Evolutionary conservation across 2,329 filamentous ascomycete species (phyloP).

Genomic region (Colletotrichum orchidophilum): DNA sequence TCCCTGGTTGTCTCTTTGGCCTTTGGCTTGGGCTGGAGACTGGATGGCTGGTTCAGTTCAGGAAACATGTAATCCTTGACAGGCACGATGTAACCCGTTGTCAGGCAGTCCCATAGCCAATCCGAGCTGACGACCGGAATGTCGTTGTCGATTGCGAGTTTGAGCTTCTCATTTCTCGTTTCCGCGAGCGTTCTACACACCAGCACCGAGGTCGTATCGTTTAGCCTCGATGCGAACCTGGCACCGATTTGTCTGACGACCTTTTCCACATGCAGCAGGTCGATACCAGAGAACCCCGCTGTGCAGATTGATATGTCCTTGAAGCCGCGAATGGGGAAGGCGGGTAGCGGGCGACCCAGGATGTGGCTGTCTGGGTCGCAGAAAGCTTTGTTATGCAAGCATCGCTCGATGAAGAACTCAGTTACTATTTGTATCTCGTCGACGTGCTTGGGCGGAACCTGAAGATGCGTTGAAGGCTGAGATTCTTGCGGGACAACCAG

Average conservation of each 20-base stretch:
- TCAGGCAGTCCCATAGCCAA: conserved; percentile 88
- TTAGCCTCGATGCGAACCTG: conserved; percentile 81
- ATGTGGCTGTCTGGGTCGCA: conserved; percentile 75
- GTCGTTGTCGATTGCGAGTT: conserved; percentile 76
- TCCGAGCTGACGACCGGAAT: conserved; percentile 83
- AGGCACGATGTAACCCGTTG: conserved; percentile 59
- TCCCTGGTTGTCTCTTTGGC: conserved; percentile 1
- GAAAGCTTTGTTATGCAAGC: conserved; percentile 79
- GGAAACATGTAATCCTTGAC: conserved; percentile 58
- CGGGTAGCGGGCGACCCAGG: conserved; percentile 79
- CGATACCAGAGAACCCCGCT: conserved; percentile 84
- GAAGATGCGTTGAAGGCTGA: conserved; percentile 55
- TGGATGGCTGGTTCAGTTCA: conserved; percentile 45
- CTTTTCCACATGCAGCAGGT: conserved; percentile 85
- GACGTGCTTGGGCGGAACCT: conserved; percentile 44
- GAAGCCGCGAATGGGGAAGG: conserved; percentile 77
- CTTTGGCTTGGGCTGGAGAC: conserved; percentile 19
- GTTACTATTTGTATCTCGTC: conserved; percentile 69
- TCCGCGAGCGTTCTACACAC: conserved; percentile 70
- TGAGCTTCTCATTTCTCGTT: conserved; percentile 79
- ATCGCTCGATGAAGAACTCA: conserved; percentile 93
- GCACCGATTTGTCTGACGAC: conserved; percentile 81
- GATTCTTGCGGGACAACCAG: conserved; percentile 65
- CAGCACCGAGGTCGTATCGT: conserved; percentile 76
- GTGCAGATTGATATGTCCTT: conserved; percentile 77